Conservation (phyloP, 345 rosid species). For the Heritiera littoralis region DNA sequence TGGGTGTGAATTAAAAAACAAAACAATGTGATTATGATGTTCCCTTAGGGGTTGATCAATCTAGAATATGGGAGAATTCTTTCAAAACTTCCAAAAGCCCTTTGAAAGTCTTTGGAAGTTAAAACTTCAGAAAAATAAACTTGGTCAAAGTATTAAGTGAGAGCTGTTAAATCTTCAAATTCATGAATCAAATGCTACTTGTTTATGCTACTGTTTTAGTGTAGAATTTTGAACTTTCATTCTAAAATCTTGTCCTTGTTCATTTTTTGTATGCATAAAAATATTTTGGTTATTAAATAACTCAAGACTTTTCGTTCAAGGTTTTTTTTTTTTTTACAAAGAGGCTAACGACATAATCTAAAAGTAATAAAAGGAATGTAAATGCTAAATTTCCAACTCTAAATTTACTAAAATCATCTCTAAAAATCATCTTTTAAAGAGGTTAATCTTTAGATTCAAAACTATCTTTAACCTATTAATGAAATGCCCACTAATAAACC, state of each 20-base stretch:
- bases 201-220: background rate
- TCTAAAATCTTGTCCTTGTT: background rate
- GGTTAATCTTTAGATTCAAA: no score
- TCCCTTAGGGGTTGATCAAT: background rate
- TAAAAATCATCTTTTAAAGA: no score
- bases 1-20: background rate
- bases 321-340: no score
- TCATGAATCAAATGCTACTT: background rate
- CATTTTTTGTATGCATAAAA: background rate
- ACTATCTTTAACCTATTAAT: background rate
- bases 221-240: background rate
- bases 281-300: background rate
- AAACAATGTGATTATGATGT: background rate
- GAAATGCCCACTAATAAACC: background rate
- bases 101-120: slow-evolving; percentile 31
- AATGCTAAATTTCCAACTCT: no score
- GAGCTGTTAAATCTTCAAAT: background rate
- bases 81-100: slow-evolving; percentile 26
- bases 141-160: slow-evolving; percentile 27
- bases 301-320: no score
- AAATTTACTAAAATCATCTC: no score
- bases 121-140: slow-evolving; percentile 6
- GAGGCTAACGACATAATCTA: no score
- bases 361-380: no score
- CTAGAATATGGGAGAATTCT: background rate